Base-by-base conservation (phyloP, 495 filamentous ascomycete genomes). In the Pyrenula aspistea region DNA sequence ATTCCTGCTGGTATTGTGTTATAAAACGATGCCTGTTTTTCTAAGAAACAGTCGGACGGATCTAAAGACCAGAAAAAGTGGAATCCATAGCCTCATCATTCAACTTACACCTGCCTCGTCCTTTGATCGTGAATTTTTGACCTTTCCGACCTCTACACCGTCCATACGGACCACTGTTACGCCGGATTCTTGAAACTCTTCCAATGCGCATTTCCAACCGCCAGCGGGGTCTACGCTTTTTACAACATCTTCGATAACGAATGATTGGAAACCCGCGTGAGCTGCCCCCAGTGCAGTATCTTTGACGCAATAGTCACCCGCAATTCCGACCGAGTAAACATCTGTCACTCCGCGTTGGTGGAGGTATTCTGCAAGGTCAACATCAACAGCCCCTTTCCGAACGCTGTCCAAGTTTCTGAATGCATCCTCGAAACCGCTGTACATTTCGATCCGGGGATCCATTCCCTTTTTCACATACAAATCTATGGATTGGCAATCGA, bases 271-370 rank as follows among this genome's bases (percentile, higher is more conserved):
- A 1, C 91, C 92, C 66, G 86, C 83, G 62, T 74, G 79, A 10
- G 70, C 79, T 8, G 89, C 85, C 74, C 96, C 87, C 21, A 87
- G 61, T 1, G 89, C 92, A 52, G 87, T 94, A 59, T 65, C 73
- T 66, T 83, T 85, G 51, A 98, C 93, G 68, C 93, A 98, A 67
- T 85, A 95, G 69, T 96, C 93, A 25, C 80, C 84, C 36, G 93
- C 91, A 53, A 98, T 66, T 2, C 93, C 93, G 10, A 88, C 88
- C 21, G 90, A 77, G 69, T 85, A 96, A 2, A 96, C 79, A 64
- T 91, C 78, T 4, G 84, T 88, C 25, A 93, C 75, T n/a, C 69
- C 73, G 21, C 67, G 72, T 12, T 74, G 74, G 49, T 63, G 70
- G 57, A 98, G 72, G 53, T 72, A 61, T 8, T 64, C 70, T 10